These are phyloP conservation scores for Kokia cookei DNA, from an alignment of 441 rosid species.

Conservation along the genomic window DNA sequence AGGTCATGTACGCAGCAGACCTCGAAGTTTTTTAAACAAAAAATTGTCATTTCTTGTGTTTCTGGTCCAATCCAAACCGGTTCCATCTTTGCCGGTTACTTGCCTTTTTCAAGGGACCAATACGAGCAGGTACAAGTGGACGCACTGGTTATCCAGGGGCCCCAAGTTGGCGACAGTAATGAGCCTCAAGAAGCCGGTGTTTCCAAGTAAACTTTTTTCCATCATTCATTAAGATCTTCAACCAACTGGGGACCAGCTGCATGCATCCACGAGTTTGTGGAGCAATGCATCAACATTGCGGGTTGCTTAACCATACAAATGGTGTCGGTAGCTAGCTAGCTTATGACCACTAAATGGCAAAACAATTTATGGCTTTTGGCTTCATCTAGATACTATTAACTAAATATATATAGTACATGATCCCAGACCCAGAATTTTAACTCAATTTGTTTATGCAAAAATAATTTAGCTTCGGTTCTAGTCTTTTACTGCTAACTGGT, in stretches of 20 bases:
- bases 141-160: slow-evolving; percentile 73
- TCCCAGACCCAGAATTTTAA: neutral
- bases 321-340: slow-evolving; percentile 67
- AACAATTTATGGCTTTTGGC: slow-evolving; percentile 96
- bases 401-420: neutral
- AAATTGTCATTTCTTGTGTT: neutral
- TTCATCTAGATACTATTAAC: slow-evolving; percentile 14
- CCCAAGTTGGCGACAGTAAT: slow-evolving; percentile 69
- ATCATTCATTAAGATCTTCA: neutral
- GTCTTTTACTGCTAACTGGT: neutral
- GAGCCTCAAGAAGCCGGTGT: slow-evolving; percentile 70
- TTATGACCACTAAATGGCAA: slow-evolving; percentile 85
- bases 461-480: neutral
- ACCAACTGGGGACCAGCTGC: too few species aligned
- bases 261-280: slow-evolving; percentile 40
- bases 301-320: slow-evolving; percentile 64
- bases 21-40: neutral
- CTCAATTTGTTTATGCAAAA: neutral
- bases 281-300: slow-evolving; percentile 61
- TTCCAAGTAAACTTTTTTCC: neutral
- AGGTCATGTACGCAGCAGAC: slow-evolving; percentile 34
- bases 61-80: neutral
- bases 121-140: slow-evolving; percentile 71
- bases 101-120: neutral
- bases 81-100: neutral